Percentiles rank a stretch among this genome's conserved stretches.
phyloP scores from a whole-genome alignment of 139 green algal species.

The Volvox africanus region DNA sequence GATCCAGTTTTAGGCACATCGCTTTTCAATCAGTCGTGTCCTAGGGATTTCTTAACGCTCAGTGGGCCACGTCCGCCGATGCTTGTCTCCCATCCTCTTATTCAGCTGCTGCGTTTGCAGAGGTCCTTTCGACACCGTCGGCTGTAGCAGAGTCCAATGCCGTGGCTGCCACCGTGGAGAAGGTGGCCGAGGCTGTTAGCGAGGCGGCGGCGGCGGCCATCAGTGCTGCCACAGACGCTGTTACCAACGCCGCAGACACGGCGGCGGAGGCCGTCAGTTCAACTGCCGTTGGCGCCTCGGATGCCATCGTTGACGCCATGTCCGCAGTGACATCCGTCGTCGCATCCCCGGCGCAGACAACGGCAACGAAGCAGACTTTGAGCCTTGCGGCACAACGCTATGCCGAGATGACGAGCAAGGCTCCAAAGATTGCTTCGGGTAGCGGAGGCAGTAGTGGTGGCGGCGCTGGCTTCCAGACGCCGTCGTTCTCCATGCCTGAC shows the following conservation, averaged over 20 bases:
- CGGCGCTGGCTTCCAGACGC: not conserved
- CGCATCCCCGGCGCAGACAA: not conserved
- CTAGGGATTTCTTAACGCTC: too few relatives aligned
- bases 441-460: not conserved
- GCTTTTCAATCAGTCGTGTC: too few relatives aligned
- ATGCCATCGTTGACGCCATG: not conserved
- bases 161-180: not conserved
- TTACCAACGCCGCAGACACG: not conserved
- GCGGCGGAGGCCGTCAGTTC: not conserved
- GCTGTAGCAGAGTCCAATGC: not conserved
- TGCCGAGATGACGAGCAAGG: slow-evolving; percentile 40
- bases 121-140: not conserved
- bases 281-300: not conserved
- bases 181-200: not conserved
- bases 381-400: slow-evolving; percentile 42
- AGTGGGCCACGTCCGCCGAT: too few relatives aligned
- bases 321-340: not conserved
- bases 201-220: not conserved
- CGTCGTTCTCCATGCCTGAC: slow-evolving; percentile 40
- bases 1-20: too few relatives aligned
- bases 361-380: not conserved
- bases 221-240: not conserved
- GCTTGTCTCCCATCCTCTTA: not conserved
- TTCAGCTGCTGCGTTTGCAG: not conserved
- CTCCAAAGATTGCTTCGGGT: not conserved